Evolutionary conservation across 495 filamentous ascomycete genomes (phyloP), one percentile per base, ranked within the genome.

Genomic region (Penicillium steckii): DNA sequence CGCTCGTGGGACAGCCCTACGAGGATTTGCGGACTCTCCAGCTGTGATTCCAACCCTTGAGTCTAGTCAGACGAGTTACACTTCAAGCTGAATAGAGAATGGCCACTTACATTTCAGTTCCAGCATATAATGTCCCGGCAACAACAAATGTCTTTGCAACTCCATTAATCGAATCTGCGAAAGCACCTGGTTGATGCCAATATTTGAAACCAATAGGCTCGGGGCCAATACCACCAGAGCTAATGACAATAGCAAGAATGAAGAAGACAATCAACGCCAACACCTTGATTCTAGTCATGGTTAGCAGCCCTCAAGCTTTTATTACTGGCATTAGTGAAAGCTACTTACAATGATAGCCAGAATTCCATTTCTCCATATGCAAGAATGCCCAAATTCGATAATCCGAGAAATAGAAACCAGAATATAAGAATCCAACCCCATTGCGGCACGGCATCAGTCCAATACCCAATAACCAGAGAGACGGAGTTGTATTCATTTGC

Each of bases 111-210:
- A 90, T 73, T 53, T 90, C 87, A 2, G 85, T 89, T 12, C 87
- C 87, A 37, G 77, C 79, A 69, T 87, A 90, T 17, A 87, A 72
- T 46, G 88, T 89, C 18, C 84, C 84, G 4, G 87, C 87, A 25
- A 80, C 86, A 54, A 89, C 86, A 60, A 89, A 89, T 0, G 66
- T 67, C 32, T 62, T 67, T 1, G 63, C 68, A 40, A 71, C 61
- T 8, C 68, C 87, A 47, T 81, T 82, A 71, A 89, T 89, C 1
- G 52, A 57, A 59, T 89, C 82, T 38, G 74, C 73, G 65, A 90
- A 83, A n/a, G 86, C 83, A 2, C 86, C 86, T 1, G 85, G 85
- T 6, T 87, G 72, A 50, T 83, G 79, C 80, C 81, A 89, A 37
- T 83, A 77, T n/a, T 73, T 67, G 8, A 84, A 85, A 7, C 87